Percentiles rank a stretch among this genome's conserved stretches.
Evolutionary conservation across 1,284 basidiomycete genomes (phyloP).

Genomic region (Apiotrichum domesticum): DNA sequence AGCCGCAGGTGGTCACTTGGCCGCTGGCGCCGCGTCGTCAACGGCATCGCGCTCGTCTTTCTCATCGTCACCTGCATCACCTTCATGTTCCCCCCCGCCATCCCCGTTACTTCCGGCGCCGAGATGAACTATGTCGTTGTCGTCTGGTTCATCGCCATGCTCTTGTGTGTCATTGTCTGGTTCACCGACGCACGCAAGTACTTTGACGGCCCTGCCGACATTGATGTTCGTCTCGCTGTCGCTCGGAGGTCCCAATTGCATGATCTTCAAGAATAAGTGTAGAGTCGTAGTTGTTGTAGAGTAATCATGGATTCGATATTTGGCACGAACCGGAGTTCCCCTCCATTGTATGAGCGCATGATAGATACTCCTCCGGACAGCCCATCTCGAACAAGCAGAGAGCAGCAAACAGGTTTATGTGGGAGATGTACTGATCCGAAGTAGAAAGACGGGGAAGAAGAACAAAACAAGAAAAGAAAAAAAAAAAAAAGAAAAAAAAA

Average conservation of each 20-base stretch:
- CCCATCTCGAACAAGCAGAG: too few relatives aligned
- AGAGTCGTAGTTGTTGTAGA: too few relatives aligned
- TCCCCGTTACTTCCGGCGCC: conserved; percentile 38
- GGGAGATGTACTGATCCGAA: too few relatives aligned
- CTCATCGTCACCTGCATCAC: conserved; percentile 48
- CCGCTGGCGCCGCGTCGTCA: conserved; percentile 33
- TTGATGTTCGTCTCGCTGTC: conserved; percentile 19
- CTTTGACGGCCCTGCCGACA: conserved; percentile 45
- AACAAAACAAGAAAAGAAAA: too few relatives aligned
- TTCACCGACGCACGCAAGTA: conserved; percentile 41
- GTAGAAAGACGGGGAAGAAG: too few relatives aligned
- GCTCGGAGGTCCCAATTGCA: not conserved
- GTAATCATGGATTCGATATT: too few relatives aligned
- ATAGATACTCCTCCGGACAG: too few relatives aligned
- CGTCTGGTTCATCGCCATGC: conserved; percentile 32
- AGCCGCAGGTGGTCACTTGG: conserved; percentile 38
- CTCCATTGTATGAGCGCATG: too few relatives aligned
- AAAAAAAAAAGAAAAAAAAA: too few relatives aligned
- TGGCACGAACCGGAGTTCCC: too few relatives aligned
- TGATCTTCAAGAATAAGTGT: too few relatives aligned
- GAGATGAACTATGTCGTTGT: conserved; percentile 50
- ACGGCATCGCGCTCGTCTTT: conserved; percentile 46
- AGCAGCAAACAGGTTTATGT: too few relatives aligned
- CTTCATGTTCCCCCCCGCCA: conserved; percentile 51
- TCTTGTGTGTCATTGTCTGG: conserved; percentile 42